Conservation (phyloP, 1,284 basidiomycete species). For the Moesziomyces globuligerus region DNA sequence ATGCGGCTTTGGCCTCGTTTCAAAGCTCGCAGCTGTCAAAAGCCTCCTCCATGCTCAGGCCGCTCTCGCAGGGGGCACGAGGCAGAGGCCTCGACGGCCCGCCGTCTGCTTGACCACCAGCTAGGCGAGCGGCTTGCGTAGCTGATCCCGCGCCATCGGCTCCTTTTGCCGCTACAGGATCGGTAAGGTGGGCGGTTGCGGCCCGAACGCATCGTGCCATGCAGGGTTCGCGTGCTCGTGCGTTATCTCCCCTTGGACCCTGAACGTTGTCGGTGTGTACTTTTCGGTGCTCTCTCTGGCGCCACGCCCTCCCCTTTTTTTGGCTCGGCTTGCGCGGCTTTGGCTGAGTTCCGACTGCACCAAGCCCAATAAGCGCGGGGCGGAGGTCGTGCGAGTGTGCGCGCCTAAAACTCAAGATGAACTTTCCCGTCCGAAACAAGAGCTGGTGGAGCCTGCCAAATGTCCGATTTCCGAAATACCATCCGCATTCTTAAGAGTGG, state of each 20-base stretch:
- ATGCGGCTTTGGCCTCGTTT: too few species aligned
- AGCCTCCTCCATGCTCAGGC: conserved; percentile 22
- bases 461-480: conserved; percentile 21
- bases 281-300: too few species aligned
- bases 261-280: conserved; percentile 13
- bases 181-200: conserved; percentile 1
- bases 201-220: conserved; percentile 10
- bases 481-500: not conserved
- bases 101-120: not conserved
- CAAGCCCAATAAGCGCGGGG: not conserved
- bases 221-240: conserved; percentile 28
- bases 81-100: not conserved
- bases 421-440: conserved; percentile 23
- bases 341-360: not conserved
- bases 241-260: conserved; percentile 34
- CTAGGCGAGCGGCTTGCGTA: too few species aligned
- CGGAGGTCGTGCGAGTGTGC: conserved; percentile 30
- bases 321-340: conserved; percentile 5
- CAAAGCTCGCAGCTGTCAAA: conserved; percentile 10
- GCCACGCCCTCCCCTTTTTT: not conserved
- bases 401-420: conserved; percentile 1
- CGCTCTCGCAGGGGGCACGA: too few species aligned
- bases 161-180: conserved; percentile 1
- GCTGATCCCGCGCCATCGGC: too few species aligned
- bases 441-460: not conserved